Evolutionary conservation across 2,329 filamentous ascomycete species (phyloP).

Genomic region (Cladorrhinum sp.): DNA sequence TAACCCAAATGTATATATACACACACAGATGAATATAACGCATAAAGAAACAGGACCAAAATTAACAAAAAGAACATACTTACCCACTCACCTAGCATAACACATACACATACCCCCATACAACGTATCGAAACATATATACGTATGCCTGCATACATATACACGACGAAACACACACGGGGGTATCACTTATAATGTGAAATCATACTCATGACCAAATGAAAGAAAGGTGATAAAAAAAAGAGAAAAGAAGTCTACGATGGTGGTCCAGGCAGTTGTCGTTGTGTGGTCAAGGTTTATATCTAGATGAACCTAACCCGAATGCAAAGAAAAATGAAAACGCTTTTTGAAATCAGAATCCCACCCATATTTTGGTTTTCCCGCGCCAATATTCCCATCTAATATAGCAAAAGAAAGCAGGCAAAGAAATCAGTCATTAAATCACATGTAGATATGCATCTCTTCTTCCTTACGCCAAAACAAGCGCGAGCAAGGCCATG

Average conservation of each 20-base stretch:
- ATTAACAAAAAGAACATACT: background rate
- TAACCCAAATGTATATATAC: background rate
- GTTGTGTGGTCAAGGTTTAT: background rate
- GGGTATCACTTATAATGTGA: constrained; percentile 3
- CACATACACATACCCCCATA: background rate
- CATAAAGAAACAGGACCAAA: background rate
- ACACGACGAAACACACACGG: background rate
- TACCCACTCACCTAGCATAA: background rate
- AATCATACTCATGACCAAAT: background rate
- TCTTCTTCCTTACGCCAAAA: constrained; percentile 58
- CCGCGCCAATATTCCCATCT: background rate
- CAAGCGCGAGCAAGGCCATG: constrained; percentile 93
- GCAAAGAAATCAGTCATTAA: background rate
- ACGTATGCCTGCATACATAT: background rate
- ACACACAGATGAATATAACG: background rate
- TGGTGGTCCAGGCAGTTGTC: background rate
- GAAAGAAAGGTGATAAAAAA: background rate
- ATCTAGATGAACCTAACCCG: constrained; percentile 3
- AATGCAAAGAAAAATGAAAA: constrained; percentile 3
- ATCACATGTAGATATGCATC: background rate
- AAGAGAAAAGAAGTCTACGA: background rate
- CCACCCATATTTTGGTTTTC: constrained; percentile 6
- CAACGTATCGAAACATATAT: background rate
- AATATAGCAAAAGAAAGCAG: background rate
- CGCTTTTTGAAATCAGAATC: constrained; percentile 4